Evolutionary conservation across 2,329 filamentous ascomycete genomes (phyloP), one percentile per base, ranked within the genome.

Genomic region (Pseudogymnoascus sp.): DNA sequence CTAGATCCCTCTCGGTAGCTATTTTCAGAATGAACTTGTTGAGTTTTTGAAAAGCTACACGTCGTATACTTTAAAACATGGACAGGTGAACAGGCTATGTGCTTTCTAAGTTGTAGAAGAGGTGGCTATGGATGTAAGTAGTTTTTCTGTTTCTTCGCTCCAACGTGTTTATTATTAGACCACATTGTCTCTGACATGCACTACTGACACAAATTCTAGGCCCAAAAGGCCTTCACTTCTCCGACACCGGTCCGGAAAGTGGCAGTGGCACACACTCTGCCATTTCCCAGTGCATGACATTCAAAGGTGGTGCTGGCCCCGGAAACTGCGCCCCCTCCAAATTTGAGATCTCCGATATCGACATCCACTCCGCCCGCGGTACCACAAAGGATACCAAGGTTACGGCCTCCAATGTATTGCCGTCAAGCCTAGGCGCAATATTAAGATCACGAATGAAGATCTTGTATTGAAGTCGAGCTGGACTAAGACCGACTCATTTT

Each of bases 61-160:
- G 74, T 75, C 0, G 75, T 73, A 36, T 79, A 79, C 65, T 69
- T 81, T 64, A 82, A 82, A 68, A 82, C 78, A 0, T 82, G 79
- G 79, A 81, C 79, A 0, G 77, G 75, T 21, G 75, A 78, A 7
- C 74, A 73, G 28, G 73, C 73, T 6, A 75, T 78, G 7, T 78
- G 77, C 59, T 77, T 78, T 1, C 79, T 79, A 0, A 82, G 82
- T 56, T 79, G 80, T 11, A 79, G 79, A 0, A 80, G 80, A 3
- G 80, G 79, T 1, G 80, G 80, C 1, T 68, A 77, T 0, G 80
- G 80, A 5, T 77, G 74, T 75, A 66, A 65, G 71, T 67, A 8
- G 14, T 1, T 18, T 56, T 46, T 16, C 77, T 44, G 72, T 53
- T 67, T 66, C 23, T 28, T 8, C 18, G 11, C 6, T 40, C 44